Evolutionary conservation across 495 filamentous ascomycete species (phyloP), one percentile per base, ranked within the genome.

Genomic region (Parmelia sp.): DNA sequence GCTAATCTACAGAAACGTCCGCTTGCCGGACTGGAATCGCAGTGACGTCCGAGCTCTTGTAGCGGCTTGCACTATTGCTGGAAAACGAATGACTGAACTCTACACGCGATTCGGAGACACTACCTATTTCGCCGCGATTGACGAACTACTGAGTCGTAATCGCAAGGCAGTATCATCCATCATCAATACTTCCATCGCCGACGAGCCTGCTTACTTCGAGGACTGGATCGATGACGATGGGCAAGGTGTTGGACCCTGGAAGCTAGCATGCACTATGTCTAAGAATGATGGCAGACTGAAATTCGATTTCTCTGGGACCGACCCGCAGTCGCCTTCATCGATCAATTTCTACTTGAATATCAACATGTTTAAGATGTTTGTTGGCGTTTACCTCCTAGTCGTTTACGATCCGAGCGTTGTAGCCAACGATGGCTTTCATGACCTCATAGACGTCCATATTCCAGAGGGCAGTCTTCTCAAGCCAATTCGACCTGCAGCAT

Each of bases 201-300:
- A 75, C 14, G 60, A 79, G 36, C 68, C 73, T 23, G 72, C 72
- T 47, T 76, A 71, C 4, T 82, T 82, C 61, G 78, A 79, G 9
- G 79, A 82, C 58, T 81, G 78, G 60, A 79, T 82, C 33, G 79
- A 82, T 63, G 79, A 81, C 62, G 80, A 82, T 58, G 80, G 80
- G 3, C 77, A 82, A 61, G 78, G 78, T 1, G 65, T 74, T 15
- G 80, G 80, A 4, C 80, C 80, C 1, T 81, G 77, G 73, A 78
- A 77, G 10, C 67, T 81, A 12, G 73, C 73, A n/a, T 82, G 80
- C 70, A 74, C 77, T 0, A 80, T 80, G 75, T 69, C 73, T 39
- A 79, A 78, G 64, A 71, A 71, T 17, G 71, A 70, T 17, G 66
- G 77, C 35, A 69, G 77, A 1, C 66, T 82, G 4, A 61, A 60